Percentiles rank a stretch among this genome's conserved stretches.
These are phyloP conservation scores for Eutypa lata DNA, from an alignment of 2,329 filamentous ascomycete genomes.

Conservation along the genomic window DNA sequence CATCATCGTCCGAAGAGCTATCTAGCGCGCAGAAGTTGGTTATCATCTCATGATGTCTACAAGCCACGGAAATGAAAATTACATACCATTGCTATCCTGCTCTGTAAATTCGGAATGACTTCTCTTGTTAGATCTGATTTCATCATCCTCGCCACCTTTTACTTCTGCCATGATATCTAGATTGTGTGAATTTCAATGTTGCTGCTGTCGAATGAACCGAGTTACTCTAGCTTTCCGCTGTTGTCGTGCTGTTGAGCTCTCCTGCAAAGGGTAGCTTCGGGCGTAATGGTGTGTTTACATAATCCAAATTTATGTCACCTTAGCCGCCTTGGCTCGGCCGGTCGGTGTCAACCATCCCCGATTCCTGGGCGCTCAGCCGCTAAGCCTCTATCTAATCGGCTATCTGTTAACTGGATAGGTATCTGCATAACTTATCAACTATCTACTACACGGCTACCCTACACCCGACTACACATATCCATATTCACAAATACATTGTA, in stretches of 20 bases:
- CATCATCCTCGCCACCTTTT: constrained; percentile 10
- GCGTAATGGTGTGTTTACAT: background rate
- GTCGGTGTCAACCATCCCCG: too few relatives aligned
- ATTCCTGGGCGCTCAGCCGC: too few relatives aligned
- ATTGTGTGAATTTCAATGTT: background rate
- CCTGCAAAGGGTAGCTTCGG: too few relatives aligned
- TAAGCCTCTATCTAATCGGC: too few relatives aligned
- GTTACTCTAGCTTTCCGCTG: background rate
- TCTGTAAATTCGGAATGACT: constrained; percentile 27
- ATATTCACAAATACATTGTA: too few relatives aligned
- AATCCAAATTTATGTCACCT: background rate
- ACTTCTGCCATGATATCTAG: constrained; percentile 19
- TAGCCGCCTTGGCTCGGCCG: too few relatives aligned
- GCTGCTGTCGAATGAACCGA: too few relatives aligned
- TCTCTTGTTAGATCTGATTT: constrained; percentile 24
- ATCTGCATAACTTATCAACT: too few relatives aligned
- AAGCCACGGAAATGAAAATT: background rate
- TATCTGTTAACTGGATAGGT: too few relatives aligned
- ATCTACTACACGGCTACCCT: too few relatives aligned
- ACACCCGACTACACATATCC: too few relatives aligned
- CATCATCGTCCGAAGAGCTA: constrained; percentile 75
- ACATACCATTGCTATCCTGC: constrained; percentile 18
- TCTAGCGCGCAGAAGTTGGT: constrained; percentile 34
- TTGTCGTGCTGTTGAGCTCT: too few relatives aligned
- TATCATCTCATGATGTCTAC: background rate